Percentiles rank a stretch among this genome's conserved stretches.
Evolutionary conservation across 1,139 yeast species (phyloP).

Genomic region (Scheffersomyces segobiensis): DNA sequence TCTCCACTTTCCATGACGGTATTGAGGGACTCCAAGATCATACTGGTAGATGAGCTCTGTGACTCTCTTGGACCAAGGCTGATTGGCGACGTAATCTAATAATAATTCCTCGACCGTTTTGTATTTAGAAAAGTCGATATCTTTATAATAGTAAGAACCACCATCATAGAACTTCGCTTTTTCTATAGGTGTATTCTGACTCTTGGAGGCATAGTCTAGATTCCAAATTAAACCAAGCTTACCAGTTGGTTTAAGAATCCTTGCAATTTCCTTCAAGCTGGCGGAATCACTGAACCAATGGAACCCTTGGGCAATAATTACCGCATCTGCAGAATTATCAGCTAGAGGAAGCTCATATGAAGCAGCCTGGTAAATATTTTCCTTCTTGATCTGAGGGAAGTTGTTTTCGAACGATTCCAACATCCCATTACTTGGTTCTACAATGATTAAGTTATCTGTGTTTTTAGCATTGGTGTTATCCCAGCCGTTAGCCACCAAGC

Average conservation of each 20-base stretch:
- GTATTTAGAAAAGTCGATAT: conserved; percentile 2
- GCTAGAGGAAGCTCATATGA: conserved; percentile 52
- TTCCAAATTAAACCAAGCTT: conserved; percentile 64
- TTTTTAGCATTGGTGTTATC: conserved; percentile 11
- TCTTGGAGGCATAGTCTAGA: conserved; percentile 40
- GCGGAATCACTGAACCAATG: conserved; percentile 64
- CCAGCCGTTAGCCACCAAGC: conserved; percentile 46
- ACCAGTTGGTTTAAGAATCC: conserved; percentile 53
- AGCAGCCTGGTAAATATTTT: conserved; percentile 35
- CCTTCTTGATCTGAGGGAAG: conserved; percentile 43
- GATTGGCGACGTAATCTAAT: conserved; percentile 11
- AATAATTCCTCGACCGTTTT: conserved; percentile 8
- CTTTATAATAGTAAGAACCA: conserved; percentile 7
- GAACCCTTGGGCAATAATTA: conserved; percentile 65
- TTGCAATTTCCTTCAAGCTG: conserved; percentile 49
- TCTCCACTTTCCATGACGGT: conserved; percentile 54
- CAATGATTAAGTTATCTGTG: conserved; percentile 35
- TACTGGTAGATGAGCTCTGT: conserved; percentile 26
- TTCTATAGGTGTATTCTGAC: conserved; percentile 6
- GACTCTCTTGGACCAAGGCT: conserved; percentile 29
- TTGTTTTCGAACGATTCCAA: conserved; percentile 44
- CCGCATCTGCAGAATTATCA: conserved; percentile 48
- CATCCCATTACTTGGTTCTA: conserved; percentile 67
- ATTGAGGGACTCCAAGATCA: conserved; percentile 56
- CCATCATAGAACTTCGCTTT: conserved; percentile 10